phyloP scores from a whole-genome alignment of 495 filamentous ascomycete genomes.

The Hyaloscypha variabilis region DNA sequence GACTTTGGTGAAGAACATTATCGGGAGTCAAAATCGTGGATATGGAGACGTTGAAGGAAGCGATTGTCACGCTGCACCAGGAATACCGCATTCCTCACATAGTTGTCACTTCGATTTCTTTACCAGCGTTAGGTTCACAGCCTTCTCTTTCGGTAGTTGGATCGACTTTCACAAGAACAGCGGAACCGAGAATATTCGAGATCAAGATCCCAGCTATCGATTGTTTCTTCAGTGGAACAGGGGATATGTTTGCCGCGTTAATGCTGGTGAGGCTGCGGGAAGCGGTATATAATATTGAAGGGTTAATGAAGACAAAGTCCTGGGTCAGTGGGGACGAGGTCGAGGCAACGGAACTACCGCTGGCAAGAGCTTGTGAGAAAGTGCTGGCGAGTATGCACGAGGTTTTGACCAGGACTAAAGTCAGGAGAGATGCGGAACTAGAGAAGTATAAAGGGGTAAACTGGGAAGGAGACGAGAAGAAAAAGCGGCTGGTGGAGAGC shows the following conservation, averaged over 20 bases:
- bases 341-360: conserved; percentile 68
- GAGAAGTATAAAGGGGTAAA: conserved; percentile 36
- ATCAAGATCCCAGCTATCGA: conserved; percentile 85
- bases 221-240: conserved; percentile 92
- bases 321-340: conserved; percentile 75
- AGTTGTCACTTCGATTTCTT: conserved; percentile 82
- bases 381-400: conserved; percentile 93
- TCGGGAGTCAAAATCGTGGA: conserved; percentile 82
- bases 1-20: conserved; percentile 59
- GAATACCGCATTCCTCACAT: conserved; percentile 83
- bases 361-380: conserved; percentile 81
- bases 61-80: conserved; percentile 76
- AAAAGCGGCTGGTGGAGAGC: conserved; percentile 64
- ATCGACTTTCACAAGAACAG: conserved; percentile 52
- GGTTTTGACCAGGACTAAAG: conserved; percentile 76
- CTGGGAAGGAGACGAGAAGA: conserved; percentile 58
- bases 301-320: conserved; percentile 51
- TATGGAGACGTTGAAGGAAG: conserved; percentile 67
- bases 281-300: conserved; percentile 53
- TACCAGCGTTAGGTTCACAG: conserved; percentile 43
- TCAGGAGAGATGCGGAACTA: conserved; percentile 62
- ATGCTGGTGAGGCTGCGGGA: conserved; percentile 89
- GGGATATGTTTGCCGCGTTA: conserved; percentile 97
- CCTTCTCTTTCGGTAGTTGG: conserved; percentile 72
- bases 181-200: conserved; percentile 51